Evolutionary conservation across 805 yeast species (phyloP), one percentile per base, ranked within the genome.

Genomic region (Candida nitratophila): DNA sequence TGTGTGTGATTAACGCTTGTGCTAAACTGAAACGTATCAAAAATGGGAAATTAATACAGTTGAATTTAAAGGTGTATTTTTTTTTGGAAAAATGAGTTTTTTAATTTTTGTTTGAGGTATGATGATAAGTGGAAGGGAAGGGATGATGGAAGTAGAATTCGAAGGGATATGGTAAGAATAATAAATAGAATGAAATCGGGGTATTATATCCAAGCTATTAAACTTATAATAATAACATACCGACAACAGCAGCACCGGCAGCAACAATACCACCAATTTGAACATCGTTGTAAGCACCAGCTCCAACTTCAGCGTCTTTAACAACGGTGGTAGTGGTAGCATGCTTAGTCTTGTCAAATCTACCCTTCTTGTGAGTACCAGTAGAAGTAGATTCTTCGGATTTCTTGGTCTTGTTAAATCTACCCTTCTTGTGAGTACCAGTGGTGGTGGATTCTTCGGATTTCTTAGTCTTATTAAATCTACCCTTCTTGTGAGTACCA

Each of bases 351-450:
- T 73, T 69, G 65, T 73, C 69, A 50, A 72, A 74, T 56, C 68
- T 65, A 43, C 77, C 77, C 47, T 59, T 59, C 44, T 54, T 61
- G 61, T 69, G 76, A 42, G 74, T 69, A 26, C 61, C 56, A 57
- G 47, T 46, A 37, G 60, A 45, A 40, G 57, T 47, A 10, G 70
- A 49, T 21, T 56, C 47, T 12, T 50, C 39, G 17, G 60, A 51
- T 32, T 21, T 46, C 46, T 55, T 56, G 41, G 72, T 68, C 51
- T 70, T 71, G 67, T 77, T 70, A 54, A 77, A 77, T 57, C 67
- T 71, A 54, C 86, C 86, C 51, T 68, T 68, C 49, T 62, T 71
- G 68, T 79, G 81, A 39, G 83, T 77, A 45, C 72, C 70, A 47
- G 76, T 63, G 21, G 63, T 47, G 17, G 67, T 47, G 3, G 76